phyloP scores from a whole-genome alignment of 2,329 filamentous ascomycete genomes.

The Lasiodiplodia sp. region DNA sequence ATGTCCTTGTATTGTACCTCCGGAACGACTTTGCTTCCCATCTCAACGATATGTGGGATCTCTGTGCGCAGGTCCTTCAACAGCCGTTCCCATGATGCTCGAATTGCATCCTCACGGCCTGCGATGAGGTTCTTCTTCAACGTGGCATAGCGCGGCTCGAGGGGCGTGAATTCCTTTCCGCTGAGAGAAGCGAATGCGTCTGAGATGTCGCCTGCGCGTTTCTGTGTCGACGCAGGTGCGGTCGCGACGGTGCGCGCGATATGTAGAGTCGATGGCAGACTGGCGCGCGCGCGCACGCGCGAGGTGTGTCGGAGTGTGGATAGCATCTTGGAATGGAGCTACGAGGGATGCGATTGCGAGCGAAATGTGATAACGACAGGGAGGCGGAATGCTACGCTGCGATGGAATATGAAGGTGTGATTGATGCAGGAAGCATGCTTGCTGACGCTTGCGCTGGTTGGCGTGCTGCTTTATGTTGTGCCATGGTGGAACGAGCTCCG shows the following conservation, averaged over 20 bases:
- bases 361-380: background rate
- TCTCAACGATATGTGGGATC: slow-evolving; percentile 52
- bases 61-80: slow-evolving; percentile 53
- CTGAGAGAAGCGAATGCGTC: slow-evolving; percentile 59
- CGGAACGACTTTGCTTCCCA: slow-evolving; percentile 53
- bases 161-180: slow-evolving; percentile 53
- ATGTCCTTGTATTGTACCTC: slow-evolving; percentile 58
- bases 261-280: slow-evolving; percentile 28
- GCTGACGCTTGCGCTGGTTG: background rate
- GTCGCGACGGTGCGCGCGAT: slow-evolving; percentile 34
- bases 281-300: slow-evolving; percentile 28
- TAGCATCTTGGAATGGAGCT: slow-evolving; percentile 38
- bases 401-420: slow-evolving; percentile 2
- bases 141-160: slow-evolving; percentile 54
- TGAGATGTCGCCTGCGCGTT: slow-evolving; percentile 58
- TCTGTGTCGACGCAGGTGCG: slow-evolving; percentile 41
- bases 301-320: slow-evolving; percentile 38
- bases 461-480: slow-evolving; percentile 17
- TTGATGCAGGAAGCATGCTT: background rate
- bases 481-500: slow-evolving; percentile 9
- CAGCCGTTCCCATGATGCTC: slow-evolving; percentile 56
- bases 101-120: slow-evolving; percentile 56
- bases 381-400: slow-evolving; percentile 10
- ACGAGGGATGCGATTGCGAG: background rate
- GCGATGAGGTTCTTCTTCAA: slow-evolving; percentile 55